Percentiles rank a stretch among this genome's conserved stretches.
Evolutionary conservation across 2,329 filamentous ascomycete species (phyloP).

Genomic region (Exophiala calicioides): DNA sequence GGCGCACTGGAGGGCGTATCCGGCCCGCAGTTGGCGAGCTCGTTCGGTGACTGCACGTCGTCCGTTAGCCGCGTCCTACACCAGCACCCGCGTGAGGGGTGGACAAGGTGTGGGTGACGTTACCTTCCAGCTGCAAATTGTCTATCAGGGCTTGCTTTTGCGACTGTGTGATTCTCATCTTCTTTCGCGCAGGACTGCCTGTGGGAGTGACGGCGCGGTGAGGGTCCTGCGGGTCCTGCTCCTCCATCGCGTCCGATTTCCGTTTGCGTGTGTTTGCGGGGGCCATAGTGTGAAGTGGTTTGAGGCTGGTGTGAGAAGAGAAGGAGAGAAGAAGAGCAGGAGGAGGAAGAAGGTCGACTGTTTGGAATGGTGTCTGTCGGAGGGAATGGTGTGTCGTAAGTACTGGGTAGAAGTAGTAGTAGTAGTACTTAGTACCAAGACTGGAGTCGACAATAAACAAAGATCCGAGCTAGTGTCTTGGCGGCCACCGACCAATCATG

Average conservation of each 20-base stretch:
- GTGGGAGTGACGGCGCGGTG: constrained; percentile 51
- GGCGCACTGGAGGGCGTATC: constrained; percentile 85
- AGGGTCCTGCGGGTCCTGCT: no score
- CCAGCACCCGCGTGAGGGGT: no score
- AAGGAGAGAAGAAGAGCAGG: background rate
- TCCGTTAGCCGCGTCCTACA: no score
- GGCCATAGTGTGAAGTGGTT: constrained; percentile 36
- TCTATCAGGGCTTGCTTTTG: constrained; percentile 88
- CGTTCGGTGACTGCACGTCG: constrained; percentile 72
- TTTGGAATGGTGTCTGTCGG: no score
- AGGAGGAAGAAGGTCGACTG: no score
- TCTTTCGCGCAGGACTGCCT: constrained; percentile 65
- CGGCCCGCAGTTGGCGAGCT: constrained; percentile 80
- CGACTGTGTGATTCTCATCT: constrained; percentile 60
- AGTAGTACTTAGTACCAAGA: no score
- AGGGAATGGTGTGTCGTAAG: background rate
- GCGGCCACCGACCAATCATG: background rate
- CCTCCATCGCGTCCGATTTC: constrained; percentile 41
- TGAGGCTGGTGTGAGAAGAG: background rate
- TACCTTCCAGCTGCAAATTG: constrained; percentile 86
- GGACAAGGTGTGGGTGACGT: no score
- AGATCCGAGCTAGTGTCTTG: constrained; percentile 3
- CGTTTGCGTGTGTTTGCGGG: constrained; percentile 39
- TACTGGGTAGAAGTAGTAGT: no score
- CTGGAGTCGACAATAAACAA: constrained; percentile 1